These are phyloP conservation scores for Fonsecaea pugnacius DNA, from an alignment of 2,329 filamentous ascomycete species.

Conservation along the genomic window DNA sequence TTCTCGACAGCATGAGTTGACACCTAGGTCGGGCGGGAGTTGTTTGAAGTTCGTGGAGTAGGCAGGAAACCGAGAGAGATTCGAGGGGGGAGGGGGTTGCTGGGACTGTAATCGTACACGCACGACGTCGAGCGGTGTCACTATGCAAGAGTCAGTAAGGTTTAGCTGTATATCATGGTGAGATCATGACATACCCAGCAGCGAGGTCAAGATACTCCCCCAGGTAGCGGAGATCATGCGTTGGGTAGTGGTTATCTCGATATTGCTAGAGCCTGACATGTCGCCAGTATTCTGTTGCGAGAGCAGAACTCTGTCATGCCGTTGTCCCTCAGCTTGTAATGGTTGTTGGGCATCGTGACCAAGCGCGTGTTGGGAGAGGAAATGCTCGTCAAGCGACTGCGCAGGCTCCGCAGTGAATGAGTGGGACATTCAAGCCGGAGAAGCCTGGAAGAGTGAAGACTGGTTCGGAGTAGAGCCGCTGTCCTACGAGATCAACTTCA, in stretches of 20 bases:
- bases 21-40: conserved; percentile 81
- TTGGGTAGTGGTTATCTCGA: conserved; percentile 76
- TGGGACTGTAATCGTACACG: conserved; percentile 94
- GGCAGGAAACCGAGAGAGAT: conserved; percentile 60
- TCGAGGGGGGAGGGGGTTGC: conserved; percentile 56
- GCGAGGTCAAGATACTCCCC: conserved; percentile 84
- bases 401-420: conserved; percentile 29
- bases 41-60: conserved; percentile 63
- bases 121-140: conserved; percentile 95
- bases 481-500: neutral
- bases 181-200: conserved; percentile 71
- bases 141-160: conserved; percentile 52
- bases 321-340: conserved; percentile 30
- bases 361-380: conserved; percentile 27
- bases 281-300: conserved; percentile 28
- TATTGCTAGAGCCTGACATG: conserved; percentile 28
- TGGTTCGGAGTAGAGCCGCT: neutral
- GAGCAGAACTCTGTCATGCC: conserved; percentile 38
- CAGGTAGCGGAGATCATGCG: conserved; percentile 95
- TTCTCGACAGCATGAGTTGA: conserved; percentile 93
- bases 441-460: neutral
- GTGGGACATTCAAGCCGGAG: conserved; percentile 36
- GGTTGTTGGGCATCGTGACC: conserved; percentile 28
- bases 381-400: conserved; percentile 30
- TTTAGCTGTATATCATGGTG: conserved; percentile 11